Conservation (phyloP, 2,329 filamentous ascomycete species). For the Ceratocystis diversiconidia region DNA sequence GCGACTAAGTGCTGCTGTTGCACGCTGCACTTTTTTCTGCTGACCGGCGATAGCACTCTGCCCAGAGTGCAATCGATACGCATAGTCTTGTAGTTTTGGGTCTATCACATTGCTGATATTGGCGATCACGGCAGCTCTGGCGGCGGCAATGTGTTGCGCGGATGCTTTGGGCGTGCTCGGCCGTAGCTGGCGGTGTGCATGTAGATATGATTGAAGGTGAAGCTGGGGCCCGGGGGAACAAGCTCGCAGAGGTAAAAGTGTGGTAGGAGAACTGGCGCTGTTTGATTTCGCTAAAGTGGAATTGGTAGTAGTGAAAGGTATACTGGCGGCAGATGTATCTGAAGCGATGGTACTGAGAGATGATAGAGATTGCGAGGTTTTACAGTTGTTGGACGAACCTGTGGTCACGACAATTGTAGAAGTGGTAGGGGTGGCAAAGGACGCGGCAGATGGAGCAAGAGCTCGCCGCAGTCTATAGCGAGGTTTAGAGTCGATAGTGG, state of each 20-base stretch:
- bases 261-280: background rate
- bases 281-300: background rate
- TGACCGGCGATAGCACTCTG: constrained; percentile 50
- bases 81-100: constrained; percentile 52
- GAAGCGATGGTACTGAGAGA: background rate
- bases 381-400: background rate
- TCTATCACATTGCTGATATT: constrained; percentile 57
- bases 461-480: background rate
- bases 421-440: background rate
- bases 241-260: too few species aligned
- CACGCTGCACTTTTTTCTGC: constrained; percentile 48
- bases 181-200: constrained; percentile 24
- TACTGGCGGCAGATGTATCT: background rate
- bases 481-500: background rate
- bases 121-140: constrained; percentile 44
- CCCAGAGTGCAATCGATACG: constrained; percentile 55
- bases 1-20: constrained; percentile 43
- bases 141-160: constrained; percentile 39
- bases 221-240: background rate
- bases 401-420: background rate
- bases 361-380: background rate
- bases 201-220: background rate
- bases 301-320: too few species aligned
- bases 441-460: background rate
- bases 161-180: constrained; percentile 30